Evolutionary conservation across 805 yeast species (phyloP), one percentile per base, ranked within the genome.

Genomic region (fission yeast (Schizosaccharomyces pombe)): DNA sequence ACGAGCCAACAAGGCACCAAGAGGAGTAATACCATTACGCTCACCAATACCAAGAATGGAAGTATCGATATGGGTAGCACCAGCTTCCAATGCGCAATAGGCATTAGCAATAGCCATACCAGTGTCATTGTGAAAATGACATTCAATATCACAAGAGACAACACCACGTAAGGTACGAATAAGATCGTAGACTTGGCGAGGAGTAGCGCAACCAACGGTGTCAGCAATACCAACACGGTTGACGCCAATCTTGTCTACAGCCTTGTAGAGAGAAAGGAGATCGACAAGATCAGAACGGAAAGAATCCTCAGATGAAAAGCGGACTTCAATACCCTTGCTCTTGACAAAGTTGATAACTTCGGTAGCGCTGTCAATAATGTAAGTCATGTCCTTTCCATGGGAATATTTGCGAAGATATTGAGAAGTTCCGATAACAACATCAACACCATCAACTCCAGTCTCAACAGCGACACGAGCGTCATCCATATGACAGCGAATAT

Each of bases 21-120:
- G 76, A 57, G 97, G 94, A 43, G 95, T 86, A 68, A 89, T 89
- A 67, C 98, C 98, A 70, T 89, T 89, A 72, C 98, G 81, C 77
- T 89, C 98, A 70, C 98, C 98, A 61, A 89, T 91, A 63, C 98
- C 98, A 62, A 89, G 77, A 16, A 89, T 97, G 12, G 95, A 82
- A 49, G 85, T 94, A 70, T 89, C 98, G 60, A 89, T 84, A 63
- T 87, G 77, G 65, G 78, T 79, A 61, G 98, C 98, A 64, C 98
- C 98, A 55, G 86, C 98, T 71, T 89, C 98, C 63, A 89, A 75
- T 12, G 97, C 97, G 56, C 96, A 85, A 76, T 91, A 91, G 33
- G 98, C 95, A 68, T 89, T 89, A 58, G 96, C 95, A 71, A 89
- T 85, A 60, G 98, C 95, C 74, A 97, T 91, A 59, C 98, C 98